These are phyloP conservation scores for Sphagnum fallax DNA, from an alignment of 228 moss, liverwort and hornwort species.

Conservation along the genomic window DNA sequence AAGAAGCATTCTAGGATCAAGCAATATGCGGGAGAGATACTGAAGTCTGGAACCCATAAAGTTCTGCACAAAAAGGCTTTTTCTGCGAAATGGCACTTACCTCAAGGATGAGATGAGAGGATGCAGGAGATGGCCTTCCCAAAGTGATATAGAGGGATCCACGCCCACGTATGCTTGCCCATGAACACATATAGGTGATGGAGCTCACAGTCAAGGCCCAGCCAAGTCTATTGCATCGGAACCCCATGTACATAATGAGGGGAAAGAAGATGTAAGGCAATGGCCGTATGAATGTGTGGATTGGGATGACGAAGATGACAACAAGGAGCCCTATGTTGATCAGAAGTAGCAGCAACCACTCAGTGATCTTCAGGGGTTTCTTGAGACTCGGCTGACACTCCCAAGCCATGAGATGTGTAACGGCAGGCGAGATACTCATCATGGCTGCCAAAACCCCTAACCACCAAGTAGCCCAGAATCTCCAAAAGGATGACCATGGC, in stretches of 20 bases:
- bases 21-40: too few species aligned
- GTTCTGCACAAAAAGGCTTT: too few species aligned
- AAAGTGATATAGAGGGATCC: slow-evolving; percentile 42
- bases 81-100: slow-evolving; percentile 4
- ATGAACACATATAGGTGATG: slow-evolving; percentile 39
- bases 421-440: slow-evolving; percentile 57
- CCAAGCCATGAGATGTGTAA: slow-evolving; percentile 46
- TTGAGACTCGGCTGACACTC: slow-evolving; percentile 11
- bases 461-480: slow-evolving; percentile 68
- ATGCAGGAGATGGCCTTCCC: slow-evolving; percentile 7
- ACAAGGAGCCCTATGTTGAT: slow-evolving; percentile 24
- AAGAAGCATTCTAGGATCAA: too few species aligned
- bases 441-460: slow-evolving; percentile 38
- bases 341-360: slow-evolving; percentile 26
- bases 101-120: slow-evolving; percentile 47
- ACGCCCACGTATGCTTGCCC: slow-evolving; percentile 36
- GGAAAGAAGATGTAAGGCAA: slow-evolving; percentile 66
- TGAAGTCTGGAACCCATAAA: too few species aligned
- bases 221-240: slow-evolving; percentile 66
- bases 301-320: slow-evolving; percentile 44
- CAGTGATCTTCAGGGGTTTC: slow-evolving; percentile 25
- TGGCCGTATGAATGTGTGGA: slow-evolving; percentile 38
- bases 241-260: slow-evolving; percentile 53
- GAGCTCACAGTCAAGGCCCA: slow-evolving; percentile 55
- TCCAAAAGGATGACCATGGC: slow-evolving; percentile 40